These are phyloP conservation scores for Candida adriatica DNA, from an alignment of 805 yeast species.

Conservation along the genomic window DNA sequence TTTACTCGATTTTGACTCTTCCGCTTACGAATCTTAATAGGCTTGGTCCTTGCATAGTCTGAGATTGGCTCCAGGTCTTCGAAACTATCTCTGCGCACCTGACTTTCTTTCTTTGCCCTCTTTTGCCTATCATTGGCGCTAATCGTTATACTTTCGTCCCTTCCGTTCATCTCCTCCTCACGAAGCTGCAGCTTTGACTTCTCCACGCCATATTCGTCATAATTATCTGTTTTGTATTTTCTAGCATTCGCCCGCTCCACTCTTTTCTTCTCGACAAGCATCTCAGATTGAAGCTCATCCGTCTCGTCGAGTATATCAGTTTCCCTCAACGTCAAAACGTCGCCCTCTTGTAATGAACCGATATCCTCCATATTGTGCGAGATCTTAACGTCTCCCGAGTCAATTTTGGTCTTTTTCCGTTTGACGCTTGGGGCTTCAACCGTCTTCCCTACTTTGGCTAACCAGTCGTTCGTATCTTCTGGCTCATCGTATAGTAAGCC, in stretches of 20 bases:
- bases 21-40: slow-evolving; percentile 26
- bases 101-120: neutral
- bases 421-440: neutral
- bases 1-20: slow-evolving; percentile 13
- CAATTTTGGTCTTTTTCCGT: neutral
- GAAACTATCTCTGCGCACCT: slow-evolving; percentile 9
- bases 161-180: slow-evolving; percentile 8
- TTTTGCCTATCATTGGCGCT: neutral
- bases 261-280: slow-evolving; percentile 12
- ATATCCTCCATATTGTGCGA: slow-evolving; percentile 16
- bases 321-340: slow-evolving; percentile 21
- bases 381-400: slow-evolving; percentile 14
- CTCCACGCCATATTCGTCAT: slow-evolving; percentile 12
- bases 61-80: slow-evolving; percentile 4
- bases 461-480: slow-evolving; percentile 17
- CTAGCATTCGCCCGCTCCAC: slow-evolving; percentile 12
- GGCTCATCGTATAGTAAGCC: slow-evolving; percentile 12
- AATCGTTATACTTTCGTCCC: slow-evolving; percentile 3
- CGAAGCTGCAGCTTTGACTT: slow-evolving; percentile 12
- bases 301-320: slow-evolving; percentile 15
- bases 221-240: slow-evolving; percentile 9
- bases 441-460: slow-evolving; percentile 5
- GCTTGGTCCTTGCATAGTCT: slow-evolving; percentile 22
- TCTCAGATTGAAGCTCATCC: slow-evolving; percentile 20
- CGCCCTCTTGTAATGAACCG: slow-evolving; percentile 4